Conservation (phyloP, 164 flowering plant species). For the Stephania cephalantha region DNA sequence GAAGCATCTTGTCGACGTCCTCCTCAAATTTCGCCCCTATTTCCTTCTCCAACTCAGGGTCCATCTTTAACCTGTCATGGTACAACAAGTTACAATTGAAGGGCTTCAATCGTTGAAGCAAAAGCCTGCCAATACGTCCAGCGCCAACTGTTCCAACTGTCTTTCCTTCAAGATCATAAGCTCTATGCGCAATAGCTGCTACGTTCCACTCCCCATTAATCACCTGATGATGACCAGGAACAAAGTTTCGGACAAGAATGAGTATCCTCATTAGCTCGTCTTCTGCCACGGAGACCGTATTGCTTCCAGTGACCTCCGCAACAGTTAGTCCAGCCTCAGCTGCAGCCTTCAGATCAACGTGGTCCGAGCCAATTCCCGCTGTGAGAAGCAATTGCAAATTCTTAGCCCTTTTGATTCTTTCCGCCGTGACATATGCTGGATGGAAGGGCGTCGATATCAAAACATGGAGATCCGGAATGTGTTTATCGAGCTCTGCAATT, state of each 20-base stretch:
- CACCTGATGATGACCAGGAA: constrained; percentile 85
- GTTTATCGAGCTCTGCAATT: constrained; percentile 89
- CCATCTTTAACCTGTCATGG: constrained; percentile 83
- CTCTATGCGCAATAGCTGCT: constrained; percentile 74
- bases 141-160: constrained; percentile 95
- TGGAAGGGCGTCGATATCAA: constrained; percentile 94
- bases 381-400: constrained; percentile 84
- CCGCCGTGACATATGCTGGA: constrained; percentile 94
- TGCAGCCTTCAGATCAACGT: constrained; percentile 87
- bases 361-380: constrained; percentile 98
- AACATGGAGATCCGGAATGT: constrained; percentile 87
- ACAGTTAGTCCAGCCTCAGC: constrained; percentile 93
- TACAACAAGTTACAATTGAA: constrained; percentile 92
- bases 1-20: constrained; percentile 87
- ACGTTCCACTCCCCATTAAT: constrained; percentile 91
- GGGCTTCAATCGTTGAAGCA: constrained; percentile 89
- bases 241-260: constrained; percentile 81
- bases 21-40: constrained; percentile 84
- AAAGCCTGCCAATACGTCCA: constrained; percentile 86
- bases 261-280: constrained; percentile 97
- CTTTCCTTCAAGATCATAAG: constrained; percentile 97
- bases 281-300: constrained; percentile 91
- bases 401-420: constrained; percentile 87
- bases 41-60: constrained; percentile 61
- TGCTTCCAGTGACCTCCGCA: constrained; percentile 98